phyloP scores from a whole-genome alignment of 768 basidiomycete genomes.

The Russula olivacea region DNA sequence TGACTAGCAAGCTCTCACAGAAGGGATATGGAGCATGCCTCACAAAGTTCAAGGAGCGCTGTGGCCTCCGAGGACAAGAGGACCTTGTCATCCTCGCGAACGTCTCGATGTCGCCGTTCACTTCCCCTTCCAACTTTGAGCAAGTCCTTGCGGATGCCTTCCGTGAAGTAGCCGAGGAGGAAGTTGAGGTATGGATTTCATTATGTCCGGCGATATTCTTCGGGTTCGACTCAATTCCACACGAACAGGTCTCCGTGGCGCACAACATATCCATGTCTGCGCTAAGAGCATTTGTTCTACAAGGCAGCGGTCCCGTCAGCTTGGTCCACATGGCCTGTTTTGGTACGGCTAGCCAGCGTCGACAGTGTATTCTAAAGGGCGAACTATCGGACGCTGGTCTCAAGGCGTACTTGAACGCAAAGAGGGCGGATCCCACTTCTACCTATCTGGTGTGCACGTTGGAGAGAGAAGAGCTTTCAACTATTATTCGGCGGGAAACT shows the following conservation, averaged over 20 bases:
- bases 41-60: slow-evolving; percentile 35
- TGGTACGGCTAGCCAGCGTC: slow-evolving; percentile 34
- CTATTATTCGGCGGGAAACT: slow-evolving; percentile 10
- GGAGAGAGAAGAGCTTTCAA: slow-evolving; percentile 19
- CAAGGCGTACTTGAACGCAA: slow-evolving; percentile 23
- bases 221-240: not conserved
- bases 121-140: slow-evolving; percentile 28
- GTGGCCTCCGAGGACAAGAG: slow-evolving; percentile 31
- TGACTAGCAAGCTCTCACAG: slow-evolving; percentile 33
- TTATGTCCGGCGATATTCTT: not conserved
- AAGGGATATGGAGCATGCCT: slow-evolving; percentile 35
- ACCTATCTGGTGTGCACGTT: slow-evolving; percentile 27
- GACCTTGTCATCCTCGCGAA: slow-evolving; percentile 37
- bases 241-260: slow-evolving; percentile 21
- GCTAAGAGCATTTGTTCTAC: slow-evolving; percentile 36
- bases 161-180: slow-evolving; percentile 32
- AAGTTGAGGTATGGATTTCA: slow-evolving; percentile 31
- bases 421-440: slow-evolving; percentile 20
- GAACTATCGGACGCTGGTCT: slow-evolving; percentile 27
- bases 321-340: slow-evolving; percentile 36
- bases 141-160: slow-evolving; percentile 33
- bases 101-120: slow-evolving; percentile 40
- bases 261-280: slow-evolving; percentile 34
- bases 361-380: slow-evolving; percentile 36
- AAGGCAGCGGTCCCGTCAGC: slow-evolving; percentile 33